phyloP scores from a whole-genome alignment of 2,329 filamentous ascomycete species.

The Fusarium sp. region DNA sequence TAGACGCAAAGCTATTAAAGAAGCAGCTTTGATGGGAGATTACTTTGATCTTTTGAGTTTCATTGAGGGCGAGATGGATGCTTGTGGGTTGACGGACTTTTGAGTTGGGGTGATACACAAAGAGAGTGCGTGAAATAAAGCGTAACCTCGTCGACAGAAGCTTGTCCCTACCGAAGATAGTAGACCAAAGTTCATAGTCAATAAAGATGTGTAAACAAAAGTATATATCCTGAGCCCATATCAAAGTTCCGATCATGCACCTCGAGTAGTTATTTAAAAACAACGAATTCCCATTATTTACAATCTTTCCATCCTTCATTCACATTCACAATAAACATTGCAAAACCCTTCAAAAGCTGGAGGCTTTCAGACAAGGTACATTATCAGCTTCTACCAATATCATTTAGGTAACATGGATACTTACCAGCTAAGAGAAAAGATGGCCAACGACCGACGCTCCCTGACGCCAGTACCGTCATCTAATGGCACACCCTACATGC shows the following conservation, averaged over 20 bases:
- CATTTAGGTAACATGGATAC: too few species aligned
- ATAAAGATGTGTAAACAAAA: neutral
- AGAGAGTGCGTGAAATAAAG: neutral
- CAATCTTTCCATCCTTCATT: neutral
- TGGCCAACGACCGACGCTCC: neutral
- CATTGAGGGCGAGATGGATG: neutral
- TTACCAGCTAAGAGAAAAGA: neutral
- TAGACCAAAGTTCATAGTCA: too few species aligned
- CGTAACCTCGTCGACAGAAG: neutral
- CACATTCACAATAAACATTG: neutral
- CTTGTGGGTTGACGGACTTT: neutral
- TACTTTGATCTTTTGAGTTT: neutral
- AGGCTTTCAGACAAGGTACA: too few species aligned
- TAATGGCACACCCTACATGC: too few species aligned
- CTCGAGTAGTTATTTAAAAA: neutral
- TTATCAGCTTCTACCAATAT: too few species aligned
- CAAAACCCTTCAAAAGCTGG: neutral
- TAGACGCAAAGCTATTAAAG: rapidly evolving
- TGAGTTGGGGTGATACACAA: neutral
- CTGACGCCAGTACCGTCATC: neutral
- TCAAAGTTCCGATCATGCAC: neutral
- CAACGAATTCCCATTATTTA: rapidly evolving
- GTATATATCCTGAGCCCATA: neutral
- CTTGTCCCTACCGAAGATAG: neutral
- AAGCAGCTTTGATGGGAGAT: neutral